phyloP scores from a whole-genome alignment of 164 flowering plant genomes.

The Magnolia kwangsiensis region DNA sequence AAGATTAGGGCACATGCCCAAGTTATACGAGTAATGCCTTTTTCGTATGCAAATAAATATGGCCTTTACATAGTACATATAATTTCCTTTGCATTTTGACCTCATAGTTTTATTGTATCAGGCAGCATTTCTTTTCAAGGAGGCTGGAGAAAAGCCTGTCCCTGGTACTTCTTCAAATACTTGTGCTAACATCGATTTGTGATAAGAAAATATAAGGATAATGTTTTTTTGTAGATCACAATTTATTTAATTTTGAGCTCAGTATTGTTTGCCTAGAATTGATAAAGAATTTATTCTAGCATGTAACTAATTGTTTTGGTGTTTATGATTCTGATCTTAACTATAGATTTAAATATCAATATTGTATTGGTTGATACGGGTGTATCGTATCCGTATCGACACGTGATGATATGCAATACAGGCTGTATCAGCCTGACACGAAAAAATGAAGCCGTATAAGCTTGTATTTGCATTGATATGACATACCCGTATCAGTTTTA shows the following conservation, averaged over 20 bases:
- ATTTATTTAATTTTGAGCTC: neutral
- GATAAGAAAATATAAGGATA: neutral
- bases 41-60: neutral
- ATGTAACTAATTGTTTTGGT: too few relatives aligned
- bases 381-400: too few relatives aligned
- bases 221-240: too few relatives aligned
- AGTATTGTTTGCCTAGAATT: neutral
- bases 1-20: constrained; percentile 92
- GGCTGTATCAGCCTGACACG: too few relatives aligned
- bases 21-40: constrained; percentile 65
- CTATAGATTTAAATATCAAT: too few relatives aligned
- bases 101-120: constrained; percentile 22
- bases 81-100: constrained; percentile 2
- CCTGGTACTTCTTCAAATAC: constrained; percentile 36
- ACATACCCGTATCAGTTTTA: too few relatives aligned
- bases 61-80: neutral
- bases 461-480: too few relatives aligned
- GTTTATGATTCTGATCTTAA: too few relatives aligned
- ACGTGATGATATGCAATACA: too few relatives aligned
- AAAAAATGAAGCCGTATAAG: too few relatives aligned
- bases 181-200: neutral
- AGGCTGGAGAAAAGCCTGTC: constrained; percentile 39
- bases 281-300: too few relatives aligned
- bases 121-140: constrained; percentile 91
- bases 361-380: too few relatives aligned